These are phyloP conservation scores for Colletotrichum sp. DNA, from an alignment of 2,329 filamentous ascomycete species.

Conservation along the genomic window DNA sequence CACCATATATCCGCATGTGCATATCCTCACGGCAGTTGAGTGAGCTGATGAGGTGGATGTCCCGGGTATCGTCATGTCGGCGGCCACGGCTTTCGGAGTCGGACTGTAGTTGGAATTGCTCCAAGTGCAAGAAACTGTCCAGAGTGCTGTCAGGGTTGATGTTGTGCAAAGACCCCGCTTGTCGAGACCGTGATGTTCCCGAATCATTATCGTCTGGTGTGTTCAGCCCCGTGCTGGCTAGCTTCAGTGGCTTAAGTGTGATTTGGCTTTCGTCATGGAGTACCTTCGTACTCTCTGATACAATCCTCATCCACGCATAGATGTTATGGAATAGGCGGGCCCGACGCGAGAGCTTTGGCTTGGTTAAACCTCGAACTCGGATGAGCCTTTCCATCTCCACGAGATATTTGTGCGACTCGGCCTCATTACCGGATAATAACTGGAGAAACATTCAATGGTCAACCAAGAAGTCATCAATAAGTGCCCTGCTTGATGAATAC, in stretches of 20 bases:
- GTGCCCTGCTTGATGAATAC: neutral
- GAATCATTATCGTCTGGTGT: neutral
- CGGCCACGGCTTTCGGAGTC: neutral
- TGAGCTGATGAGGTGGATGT: neutral
- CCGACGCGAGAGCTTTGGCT: neutral
- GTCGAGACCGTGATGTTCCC: neutral
- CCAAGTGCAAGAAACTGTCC: neutral
- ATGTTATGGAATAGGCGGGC: neutral
- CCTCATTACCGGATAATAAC: neutral
- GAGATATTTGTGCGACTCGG: neutral
- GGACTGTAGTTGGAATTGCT: neutral
- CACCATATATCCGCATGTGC: neutral
- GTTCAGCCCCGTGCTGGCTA: neutral
- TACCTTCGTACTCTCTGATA: neutral
- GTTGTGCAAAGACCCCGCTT: neutral
- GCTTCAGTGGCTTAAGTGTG: neutral
- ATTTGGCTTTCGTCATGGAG: neutral
- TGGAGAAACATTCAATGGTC: neutral
- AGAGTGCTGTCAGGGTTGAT: neutral
- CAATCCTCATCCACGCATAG: neutral
- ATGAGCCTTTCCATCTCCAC: neutral
- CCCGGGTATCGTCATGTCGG: neutral
- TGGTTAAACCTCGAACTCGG: neutral
- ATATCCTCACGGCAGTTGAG: neutral
- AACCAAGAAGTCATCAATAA: neutral